phyloP scores from a whole-genome alignment of 1,284 basidiomycete species.

The Golubevia sp. region DNA sequence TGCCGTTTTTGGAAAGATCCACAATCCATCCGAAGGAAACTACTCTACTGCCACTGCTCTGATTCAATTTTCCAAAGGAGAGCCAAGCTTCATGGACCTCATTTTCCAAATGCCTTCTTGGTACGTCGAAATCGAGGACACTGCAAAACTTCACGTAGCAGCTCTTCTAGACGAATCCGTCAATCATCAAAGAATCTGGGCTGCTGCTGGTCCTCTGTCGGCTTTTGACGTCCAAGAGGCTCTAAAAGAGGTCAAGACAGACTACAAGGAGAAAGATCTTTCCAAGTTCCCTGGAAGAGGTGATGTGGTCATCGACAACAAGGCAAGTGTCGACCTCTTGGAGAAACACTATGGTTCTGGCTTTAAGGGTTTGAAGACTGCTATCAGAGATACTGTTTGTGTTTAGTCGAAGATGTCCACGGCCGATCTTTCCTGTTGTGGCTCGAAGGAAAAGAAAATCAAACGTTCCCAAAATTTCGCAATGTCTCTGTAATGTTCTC shows the following conservation, averaged over 20 bases:
- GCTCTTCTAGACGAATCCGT: background rate
- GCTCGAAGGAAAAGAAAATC: no score
- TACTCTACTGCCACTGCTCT: background rate
- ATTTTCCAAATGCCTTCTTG: background rate
- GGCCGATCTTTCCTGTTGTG: no score
- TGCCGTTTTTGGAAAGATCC: background rate
- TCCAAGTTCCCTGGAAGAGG: background rate
- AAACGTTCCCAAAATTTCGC: no score
- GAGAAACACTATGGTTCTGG: background rate
- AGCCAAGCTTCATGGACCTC: background rate
- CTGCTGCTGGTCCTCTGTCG: background rate
- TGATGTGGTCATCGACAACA: background rate
- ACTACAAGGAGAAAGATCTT: background rate
- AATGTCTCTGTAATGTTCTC: no score
- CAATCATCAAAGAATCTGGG: background rate
- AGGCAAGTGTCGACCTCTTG: background rate
- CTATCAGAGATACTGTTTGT: background rate
- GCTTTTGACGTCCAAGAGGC: background rate
- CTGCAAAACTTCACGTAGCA: background rate
- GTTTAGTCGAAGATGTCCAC: no score
- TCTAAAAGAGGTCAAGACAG: background rate
- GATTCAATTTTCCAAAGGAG: background rate
- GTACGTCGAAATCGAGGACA: background rate
- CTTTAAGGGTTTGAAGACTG: background rate
- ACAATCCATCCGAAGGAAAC: background rate